phyloP scores from a whole-genome alignment of 73 alveolate species.

The Paramecium biaurelia region DNA sequence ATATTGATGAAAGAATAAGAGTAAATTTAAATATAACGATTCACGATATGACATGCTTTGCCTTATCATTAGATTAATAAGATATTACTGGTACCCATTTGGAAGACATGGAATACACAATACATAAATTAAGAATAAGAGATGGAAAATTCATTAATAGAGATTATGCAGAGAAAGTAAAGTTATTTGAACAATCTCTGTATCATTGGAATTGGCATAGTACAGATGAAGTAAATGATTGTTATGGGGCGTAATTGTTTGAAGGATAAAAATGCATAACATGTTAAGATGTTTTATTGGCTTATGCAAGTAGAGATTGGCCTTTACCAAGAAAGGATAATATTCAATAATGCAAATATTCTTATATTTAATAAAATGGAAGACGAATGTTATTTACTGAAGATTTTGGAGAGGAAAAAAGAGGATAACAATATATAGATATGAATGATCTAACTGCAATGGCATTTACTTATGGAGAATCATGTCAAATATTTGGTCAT shows the following conservation, averaged over 20 bases:
- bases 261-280: conserved; percentile 11
- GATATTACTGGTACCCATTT: conserved; percentile 43
- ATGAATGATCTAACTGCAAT: background rate
- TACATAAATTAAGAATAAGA: conserved; percentile 17
- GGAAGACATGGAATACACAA: conserved; percentile 34
- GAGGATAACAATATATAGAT: background rate
- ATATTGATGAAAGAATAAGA: conserved; percentile 33
- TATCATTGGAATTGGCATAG: background rate
- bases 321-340: background rate
- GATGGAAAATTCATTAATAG: background rate
- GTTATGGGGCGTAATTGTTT: conserved; percentile 44
- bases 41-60: background rate
- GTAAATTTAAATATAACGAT: background rate
- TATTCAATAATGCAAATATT: conserved; percentile 23
- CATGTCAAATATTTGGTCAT: conserved; percentile 60
- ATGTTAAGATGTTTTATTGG: conserved; percentile 42
- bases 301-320: conserved; percentile 38
- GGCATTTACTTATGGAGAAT: conserved; percentile 42
- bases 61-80: background rate
- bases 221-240: background rate
- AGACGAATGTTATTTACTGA: conserved; percentile 4
- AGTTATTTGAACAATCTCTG: background rate
- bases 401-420: background rate
- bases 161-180: background rate
- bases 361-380: background rate